A percentile compares a stretch with the other conserved stretches of the same genome.
Evolutionary conservation across 768 basidiomycete species (phyloP).

Genomic region (Hebeloma cylindrosporum): DNA sequence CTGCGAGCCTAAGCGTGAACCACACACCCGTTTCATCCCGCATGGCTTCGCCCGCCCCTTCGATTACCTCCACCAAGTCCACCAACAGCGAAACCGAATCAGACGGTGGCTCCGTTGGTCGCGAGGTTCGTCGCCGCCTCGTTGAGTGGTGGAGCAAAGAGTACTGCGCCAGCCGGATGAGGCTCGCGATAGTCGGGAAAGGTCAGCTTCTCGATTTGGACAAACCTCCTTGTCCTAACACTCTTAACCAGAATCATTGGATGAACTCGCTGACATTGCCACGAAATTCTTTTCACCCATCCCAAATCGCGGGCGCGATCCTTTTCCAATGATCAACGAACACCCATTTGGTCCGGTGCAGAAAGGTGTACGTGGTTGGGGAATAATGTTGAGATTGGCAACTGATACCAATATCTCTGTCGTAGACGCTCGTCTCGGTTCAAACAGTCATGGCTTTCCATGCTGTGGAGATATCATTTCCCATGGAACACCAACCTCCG

Average conservation of each 20-base stretch:
- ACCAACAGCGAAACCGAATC: conserved; percentile 59
- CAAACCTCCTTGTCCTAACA: conserved; percentile 3
- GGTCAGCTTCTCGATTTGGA: conserved; percentile 40
- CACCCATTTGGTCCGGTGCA: conserved; percentile 75
- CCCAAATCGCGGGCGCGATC: conserved; percentile 57
- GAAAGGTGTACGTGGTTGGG: conserved; percentile 56
- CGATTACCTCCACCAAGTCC: conserved; percentile 40
- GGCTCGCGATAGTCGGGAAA: conserved; percentile 75
- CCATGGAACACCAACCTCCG: conserved; percentile 69
- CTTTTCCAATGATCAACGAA: conserved; percentile 63
- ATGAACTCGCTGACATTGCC: conserved; percentile 63
- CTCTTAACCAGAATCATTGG: conserved; percentile 64
- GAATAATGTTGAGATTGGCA: background rate
- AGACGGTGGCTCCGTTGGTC: conserved; percentile 75
- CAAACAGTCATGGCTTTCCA: conserved; percentile 90
- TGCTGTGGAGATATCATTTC: conserved; percentile 79
- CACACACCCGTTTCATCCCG: conserved; percentile 55
- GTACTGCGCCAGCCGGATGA: conserved; percentile 84
- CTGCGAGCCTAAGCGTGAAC: conserved; percentile 28
- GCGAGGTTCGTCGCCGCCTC: conserved; percentile 74
- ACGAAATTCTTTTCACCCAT: conserved; percentile 73
- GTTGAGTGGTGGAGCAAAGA: conserved; percentile 84
- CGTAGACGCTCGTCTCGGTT: conserved; percentile 76
- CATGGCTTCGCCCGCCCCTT: conserved; percentile 59
- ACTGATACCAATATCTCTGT: conserved; percentile 19